Conservation (phyloP, 257 asterid species). For the Solanum gracilifrons region DNA sequence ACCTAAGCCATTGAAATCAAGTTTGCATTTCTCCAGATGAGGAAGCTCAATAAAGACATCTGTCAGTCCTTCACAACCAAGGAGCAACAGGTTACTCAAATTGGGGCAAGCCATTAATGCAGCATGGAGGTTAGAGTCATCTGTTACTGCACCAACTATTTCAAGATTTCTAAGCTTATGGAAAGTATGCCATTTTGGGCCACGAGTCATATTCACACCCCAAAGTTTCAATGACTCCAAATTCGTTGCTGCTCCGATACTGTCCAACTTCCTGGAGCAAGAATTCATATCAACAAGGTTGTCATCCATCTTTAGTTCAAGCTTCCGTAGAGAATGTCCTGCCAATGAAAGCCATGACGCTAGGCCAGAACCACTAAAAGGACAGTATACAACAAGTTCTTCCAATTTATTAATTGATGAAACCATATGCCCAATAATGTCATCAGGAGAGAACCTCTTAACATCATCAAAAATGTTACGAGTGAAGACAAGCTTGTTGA, state of each 20-base stretch:
- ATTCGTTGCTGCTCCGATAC: constrained; percentile 52
- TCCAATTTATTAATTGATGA: constrained; percentile 43
- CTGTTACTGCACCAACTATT: constrained; percentile 86
- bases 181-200: constrained; percentile 81
- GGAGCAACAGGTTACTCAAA: constrained; percentile 59
- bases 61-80: constrained; percentile 83
- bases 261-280: constrained; percentile 51
- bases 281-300: constrained; percentile 43
- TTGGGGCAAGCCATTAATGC: constrained; percentile 73
- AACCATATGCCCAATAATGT: constrained; percentile 39
- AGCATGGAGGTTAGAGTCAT: constrained; percentile 43
- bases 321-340: constrained; percentile 48
- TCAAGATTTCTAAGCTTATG: constrained; percentile 67
- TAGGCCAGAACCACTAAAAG: constrained; percentile 60
- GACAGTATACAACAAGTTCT: constrained; percentile 79
- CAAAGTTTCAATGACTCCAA: constrained; percentile 84
- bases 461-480: constrained; percentile 70
- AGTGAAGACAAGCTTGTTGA: constrained; percentile 58
- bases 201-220: constrained; percentile 69
- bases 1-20: constrained; percentile 72
- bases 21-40: constrained; percentile 56
- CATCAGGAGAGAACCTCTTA: constrained; percentile 45
- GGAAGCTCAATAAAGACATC: constrained; percentile 50
- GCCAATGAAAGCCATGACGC: constrained; percentile 49
- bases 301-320: constrained; percentile 78